Evolutionary conservation across 148 eudicot species (phyloP), one percentile per base, ranked within the genome.

Genomic region (Cornus kousa): DNA sequence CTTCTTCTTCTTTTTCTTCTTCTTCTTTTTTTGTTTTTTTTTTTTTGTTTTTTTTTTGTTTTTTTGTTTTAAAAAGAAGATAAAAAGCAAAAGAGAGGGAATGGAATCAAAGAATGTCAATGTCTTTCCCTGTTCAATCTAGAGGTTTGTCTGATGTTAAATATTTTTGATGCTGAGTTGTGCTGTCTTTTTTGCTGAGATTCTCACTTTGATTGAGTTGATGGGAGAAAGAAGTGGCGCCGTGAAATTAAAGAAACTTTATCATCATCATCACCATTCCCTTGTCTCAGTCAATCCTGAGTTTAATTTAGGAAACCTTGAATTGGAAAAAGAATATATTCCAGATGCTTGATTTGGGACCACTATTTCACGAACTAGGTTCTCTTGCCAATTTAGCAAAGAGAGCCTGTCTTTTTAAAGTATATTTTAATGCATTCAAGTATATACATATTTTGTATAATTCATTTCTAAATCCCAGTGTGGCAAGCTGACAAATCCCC

Each of bases 291-390:
- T 78, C 37, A 35, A 17, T 78, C 55, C 70, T 5, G 60, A 17
- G 74, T 72, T 65, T 71, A 71, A 23, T 70, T 79, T 67, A 31
- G 70, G 72, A 65, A 72, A 78, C 74, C 55, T 59, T 39, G 53
- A 70, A 85, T 33, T 77, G 43, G 50, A 16, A 31, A 67, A 39
- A 23, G 76, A 67, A 72, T 31, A 69, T 75, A 53, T 78, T 39
- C 81, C 20, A 55, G 50, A 70, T 71, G 79, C 78, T 83, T 69
- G 67, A 55, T 43, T 46, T 82, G 87, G 87, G 91, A 80, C 87
- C 87, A 72, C 73, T 64, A 77, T 33, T 74, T 59, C 80, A 81
- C 78, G 53, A 48, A 31, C 77, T 74, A 76, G 73, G 55, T 68
- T 81, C 68, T 78, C 72, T 77, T 82, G 72, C 72, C n/a, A 69